Evolutionary conservation across 2,329 filamentous ascomycete genomes (phyloP).

Genomic region (Aspergillus vadensis): DNA sequence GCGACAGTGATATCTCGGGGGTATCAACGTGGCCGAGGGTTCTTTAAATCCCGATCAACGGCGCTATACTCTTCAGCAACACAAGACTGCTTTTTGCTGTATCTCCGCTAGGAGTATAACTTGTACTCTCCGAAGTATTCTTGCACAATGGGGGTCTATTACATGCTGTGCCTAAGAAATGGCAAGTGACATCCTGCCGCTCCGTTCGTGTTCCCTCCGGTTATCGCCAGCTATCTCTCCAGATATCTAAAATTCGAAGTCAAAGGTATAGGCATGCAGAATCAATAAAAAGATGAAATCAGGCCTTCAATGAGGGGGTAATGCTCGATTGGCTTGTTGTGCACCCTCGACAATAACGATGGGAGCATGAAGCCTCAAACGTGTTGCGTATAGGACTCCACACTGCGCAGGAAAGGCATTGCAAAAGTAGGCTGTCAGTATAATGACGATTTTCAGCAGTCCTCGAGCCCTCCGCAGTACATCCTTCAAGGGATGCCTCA

Average conservation of each 20-base stretch:
- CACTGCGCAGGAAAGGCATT: slow-evolving; percentile 17
- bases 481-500: background rate
- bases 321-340: slow-evolving; percentile 19
- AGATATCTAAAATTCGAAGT: slow-evolving; percentile 12
- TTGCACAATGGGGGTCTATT: no score
- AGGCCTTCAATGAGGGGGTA: slow-evolving; percentile 23
- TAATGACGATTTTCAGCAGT: background rate
- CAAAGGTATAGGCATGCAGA: slow-evolving; percentile 24
- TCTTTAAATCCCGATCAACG: no score
- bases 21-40: no score
- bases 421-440: background rate
- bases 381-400: background rate
- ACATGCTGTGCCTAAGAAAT: no score
- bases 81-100: no score
- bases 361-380: slow-evolving; percentile 16
- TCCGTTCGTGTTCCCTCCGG: slow-evolving; percentile 29
- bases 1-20: no score
- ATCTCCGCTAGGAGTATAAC: no score
- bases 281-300: slow-evolving; percentile 34
- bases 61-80: no score
- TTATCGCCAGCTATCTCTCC: background rate
- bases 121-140: no score
- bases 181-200: background rate
- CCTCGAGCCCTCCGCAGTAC: slow-evolving; percentile 3
- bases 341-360: slow-evolving; percentile 29